A percentile compares a stretch with the other conserved stretches of the same genome.
phyloP scores from a whole-genome alignment of 192 early-diverging fungal genomes.

The Phycomyces nitens region DNA sequence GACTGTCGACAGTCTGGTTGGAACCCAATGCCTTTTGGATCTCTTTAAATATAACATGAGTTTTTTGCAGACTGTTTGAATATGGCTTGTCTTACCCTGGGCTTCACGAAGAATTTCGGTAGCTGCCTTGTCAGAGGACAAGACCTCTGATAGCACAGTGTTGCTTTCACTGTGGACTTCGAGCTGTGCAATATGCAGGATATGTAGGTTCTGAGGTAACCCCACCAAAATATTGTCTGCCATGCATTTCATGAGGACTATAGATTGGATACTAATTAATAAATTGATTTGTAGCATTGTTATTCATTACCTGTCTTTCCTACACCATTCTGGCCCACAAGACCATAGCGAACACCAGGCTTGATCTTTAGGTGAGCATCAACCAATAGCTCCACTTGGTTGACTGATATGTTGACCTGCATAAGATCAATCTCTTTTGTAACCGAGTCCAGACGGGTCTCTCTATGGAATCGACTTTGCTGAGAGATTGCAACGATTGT shows the following conservation, averaged over 20 bases:
- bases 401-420: constrained; percentile 73
- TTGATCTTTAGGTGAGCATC: constrained; percentile 78
- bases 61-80: neutral
- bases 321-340: constrained; percentile 75
- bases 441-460: constrained; percentile 67
- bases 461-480: constrained; percentile 80
- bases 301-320: constrained; percentile 60
- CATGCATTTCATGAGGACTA: constrained; percentile 57
- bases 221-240: constrained; percentile 68
- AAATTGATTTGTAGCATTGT: no score
- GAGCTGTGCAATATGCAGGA: constrained; percentile 81
- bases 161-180: constrained; percentile 51
- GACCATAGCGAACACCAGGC: constrained; percentile 71
- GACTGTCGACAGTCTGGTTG: neutral
- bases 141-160: constrained; percentile 59
- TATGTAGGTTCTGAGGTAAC: constrained; percentile 75
- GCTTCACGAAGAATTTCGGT: constrained; percentile 38
- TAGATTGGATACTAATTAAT: neutral
- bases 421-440: constrained; percentile 80
- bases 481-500: constrained; percentile 68
- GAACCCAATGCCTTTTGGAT: constrained; percentile 3
- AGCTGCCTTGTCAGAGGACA: constrained; percentile 61
- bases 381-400: constrained; percentile 63
- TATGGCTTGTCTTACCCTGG: constrained; percentile 8
- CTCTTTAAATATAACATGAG: neutral